Base-by-base conservation (phyloP, 2,329 filamentous ascomycete species). In the Lachnellula willkommii region DNA sequence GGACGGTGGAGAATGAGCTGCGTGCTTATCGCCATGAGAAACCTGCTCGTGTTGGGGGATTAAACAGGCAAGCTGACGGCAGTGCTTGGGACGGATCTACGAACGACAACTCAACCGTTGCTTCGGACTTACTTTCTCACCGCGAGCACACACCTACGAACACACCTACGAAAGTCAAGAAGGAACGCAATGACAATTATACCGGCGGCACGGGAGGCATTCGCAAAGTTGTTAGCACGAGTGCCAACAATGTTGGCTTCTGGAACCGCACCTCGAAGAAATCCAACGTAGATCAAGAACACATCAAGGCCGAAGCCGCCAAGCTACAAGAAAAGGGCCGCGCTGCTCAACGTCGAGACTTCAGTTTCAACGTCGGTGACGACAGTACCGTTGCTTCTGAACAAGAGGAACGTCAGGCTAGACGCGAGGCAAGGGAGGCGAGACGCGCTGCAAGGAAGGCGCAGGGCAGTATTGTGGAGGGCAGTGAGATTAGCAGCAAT, bases 1-100 rank as follows among this genome's bases (percentile, higher is more conserved):
- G 66, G 36, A 77, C 77, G 52, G 85, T 82, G 24, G 77, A 85
- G 64, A 76, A 83, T 47, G 87, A 94, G 58, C 82, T 97, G 54
- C 83, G 87, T 56, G 83, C 83, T 36, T 97, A 97, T 76, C 88
- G 92, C 24, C 81, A 90, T 68, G 93, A 97, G 74, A 89, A 87
- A 70, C 77, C 90, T 2, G 93, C 93, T 0, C 82, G 88, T 51
- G 91, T 97, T 2, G 93, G 93, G 37, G 93, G 93, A 20, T 76
- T 97, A 71, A 97, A 97, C 74, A 85, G 87, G 65, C 79, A 88
- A 63, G 80, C 85, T 45, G 93, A 96, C 64, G 88, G 86, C 58
- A 88, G 84, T 57, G 77, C 83, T 62, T 95, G 90, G 79, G 89
- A 95, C 68, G 89, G 89, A 46, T 82, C 78, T 12, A 84, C 84